Conservation (phyloP, 1,139 yeast species). For the Sporopachydermia cereana region DNA sequence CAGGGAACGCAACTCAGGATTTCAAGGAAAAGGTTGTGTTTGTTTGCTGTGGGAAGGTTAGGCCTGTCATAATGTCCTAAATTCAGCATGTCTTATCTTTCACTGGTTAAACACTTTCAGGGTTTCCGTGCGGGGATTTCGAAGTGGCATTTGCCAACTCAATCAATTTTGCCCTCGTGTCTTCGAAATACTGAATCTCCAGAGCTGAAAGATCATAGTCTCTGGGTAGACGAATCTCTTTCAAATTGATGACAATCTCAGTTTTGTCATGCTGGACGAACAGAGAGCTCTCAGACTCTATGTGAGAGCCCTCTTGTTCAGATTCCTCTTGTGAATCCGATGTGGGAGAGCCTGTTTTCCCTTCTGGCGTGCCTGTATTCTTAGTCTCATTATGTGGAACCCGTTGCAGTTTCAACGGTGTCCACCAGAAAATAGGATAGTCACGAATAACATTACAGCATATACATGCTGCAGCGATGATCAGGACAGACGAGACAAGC, state of each 20-base stretch:
- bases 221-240: neutral
- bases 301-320: neutral
- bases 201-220: neutral
- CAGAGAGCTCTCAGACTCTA: neutral
- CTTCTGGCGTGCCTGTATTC: too few relatives aligned
- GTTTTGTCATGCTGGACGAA: neutral
- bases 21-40: too few relatives aligned
- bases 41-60: too few relatives aligned
- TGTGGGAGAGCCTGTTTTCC: too few relatives aligned
- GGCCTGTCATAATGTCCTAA: too few relatives aligned
- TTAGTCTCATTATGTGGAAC: neutral
- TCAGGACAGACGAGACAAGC: slow-evolving; percentile 37
- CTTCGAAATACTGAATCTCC: slow-evolving; percentile 1
- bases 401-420: slow-evolving; percentile 23
- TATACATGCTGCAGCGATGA: slow-evolving; percentile 40
- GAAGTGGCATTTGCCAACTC: neutral
- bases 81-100: too few relatives aligned
- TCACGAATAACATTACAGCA: slow-evolving; percentile 43
- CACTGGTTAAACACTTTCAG: too few relatives aligned
- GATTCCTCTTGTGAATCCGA: neutral
- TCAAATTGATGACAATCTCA: neutral
- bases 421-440: slow-evolving; percentile 61
- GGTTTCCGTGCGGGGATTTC: too few relatives aligned
- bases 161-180: neutral
- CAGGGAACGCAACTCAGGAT: too few relatives aligned